Base-by-base conservation (phyloP, 2,329 filamentous ascomycete genomes). In the Phyllosticta citrichinensis region DNA sequence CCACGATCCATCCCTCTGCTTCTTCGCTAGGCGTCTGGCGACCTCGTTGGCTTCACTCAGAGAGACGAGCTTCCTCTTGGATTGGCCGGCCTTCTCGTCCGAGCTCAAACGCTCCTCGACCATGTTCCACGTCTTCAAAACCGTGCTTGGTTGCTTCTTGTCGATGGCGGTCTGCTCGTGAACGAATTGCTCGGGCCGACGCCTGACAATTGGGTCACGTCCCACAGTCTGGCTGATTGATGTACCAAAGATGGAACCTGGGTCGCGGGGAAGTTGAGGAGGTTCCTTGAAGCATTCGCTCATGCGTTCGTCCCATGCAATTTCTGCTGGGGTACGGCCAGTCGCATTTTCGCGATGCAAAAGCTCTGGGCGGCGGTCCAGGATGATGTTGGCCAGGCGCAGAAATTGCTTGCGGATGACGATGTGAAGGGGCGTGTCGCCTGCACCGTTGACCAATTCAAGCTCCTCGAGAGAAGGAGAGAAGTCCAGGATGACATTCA, bases 301-400 rank as follows among this genome's bases (percentile, higher is more conserved):
- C 2, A 82, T 74, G 63, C 80, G 79, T 1, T 73, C 71, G 58
- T 88, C 85, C 57, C 82, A 76, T 0, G 86, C 83, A 56, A 89
- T 74, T 66, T 94, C 89, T 27, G 81, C 78, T 0, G 89, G 87
- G 0, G 89, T 94, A 17, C 83, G 80, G 1, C 90, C 90, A 0
- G 88, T 88, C 0, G 88, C 83, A 65, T 92, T 92, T 70, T 94
- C 90, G 22, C 85, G 82, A 65, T 83, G 80, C 0, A 91, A 74
- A 1, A 91, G 76, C 25, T 79, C 77, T 0, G 86, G 82, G 19
- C 82, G 78, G 65, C 76, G 76, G 10, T 81, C 74, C 11, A 91
- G 73, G 57, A 75, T 70, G 2, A 88, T 67, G 2, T 76, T 67
- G 14, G 76, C 71, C 50, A 75, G 66, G 1, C 80, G 65, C 40